Percentiles rank a stretch among this genome's conserved stretches.
Conservation (phyloP, 208 protist species). For the Leishmania tropica region DNA sequence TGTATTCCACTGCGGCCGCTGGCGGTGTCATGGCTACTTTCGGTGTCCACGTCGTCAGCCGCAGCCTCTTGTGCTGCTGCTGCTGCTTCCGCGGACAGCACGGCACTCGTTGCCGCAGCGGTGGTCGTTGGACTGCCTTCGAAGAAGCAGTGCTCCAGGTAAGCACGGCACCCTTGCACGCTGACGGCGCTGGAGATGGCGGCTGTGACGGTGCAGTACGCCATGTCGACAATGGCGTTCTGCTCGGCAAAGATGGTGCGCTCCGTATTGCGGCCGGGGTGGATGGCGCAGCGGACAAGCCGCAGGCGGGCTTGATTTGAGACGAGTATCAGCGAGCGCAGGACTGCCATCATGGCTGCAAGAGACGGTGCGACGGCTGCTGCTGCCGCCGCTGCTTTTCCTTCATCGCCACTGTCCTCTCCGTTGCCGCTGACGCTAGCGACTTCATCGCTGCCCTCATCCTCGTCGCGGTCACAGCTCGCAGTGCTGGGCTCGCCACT, state of each 20-base stretch:
- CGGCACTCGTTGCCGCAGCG: background rate
- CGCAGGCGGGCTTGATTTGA: constrained; percentile 67
- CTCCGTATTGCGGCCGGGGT: constrained; percentile 44
- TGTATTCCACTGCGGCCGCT: background rate
- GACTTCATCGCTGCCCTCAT: background rate
- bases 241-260: constrained; percentile 75
- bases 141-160: constrained; percentile 49
- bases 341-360: constrained; percentile 21
- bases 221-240: constrained; percentile 62
- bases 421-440: background rate
- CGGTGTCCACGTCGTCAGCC: background rate
- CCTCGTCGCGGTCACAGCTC: background rate
- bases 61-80: background rate
- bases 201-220: constrained; percentile 49
- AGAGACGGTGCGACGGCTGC: background rate
- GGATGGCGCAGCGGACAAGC: constrained; percentile 33
- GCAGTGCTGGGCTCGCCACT: background rate
- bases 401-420: background rate
- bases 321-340: constrained; percentile 61
- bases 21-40: background rate
- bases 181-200: constrained; percentile 56
- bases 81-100: background rate
- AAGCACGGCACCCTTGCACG: constrained; percentile 67
- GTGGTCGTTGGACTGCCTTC: constrained; percentile 16
- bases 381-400: background rate